Evolutionary conservation across 148 eudicot genomes (phyloP).

Genomic region (Chenopodium berlandieri): DNA sequence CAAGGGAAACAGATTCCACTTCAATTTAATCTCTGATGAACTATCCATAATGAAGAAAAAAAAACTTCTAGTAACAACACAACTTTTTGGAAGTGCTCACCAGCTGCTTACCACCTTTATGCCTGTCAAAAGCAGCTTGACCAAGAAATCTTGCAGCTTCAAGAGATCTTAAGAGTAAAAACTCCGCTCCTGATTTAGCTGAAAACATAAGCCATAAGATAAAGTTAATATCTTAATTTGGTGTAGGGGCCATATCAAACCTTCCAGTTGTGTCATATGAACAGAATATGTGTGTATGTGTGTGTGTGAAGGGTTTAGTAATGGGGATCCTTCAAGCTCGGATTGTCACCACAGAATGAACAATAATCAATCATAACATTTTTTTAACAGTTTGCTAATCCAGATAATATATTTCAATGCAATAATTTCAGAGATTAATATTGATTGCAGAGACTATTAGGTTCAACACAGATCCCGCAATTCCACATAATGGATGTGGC

Average conservation of each 20-base stretch:
- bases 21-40: neutral
- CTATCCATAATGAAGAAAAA: neutral
- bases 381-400: neutral
- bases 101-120: slow-evolving; percentile 77
- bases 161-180: slow-evolving; percentile 53
- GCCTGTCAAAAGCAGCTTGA: slow-evolving; percentile 69
- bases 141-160: slow-evolving; percentile 57
- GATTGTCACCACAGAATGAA: neutral
- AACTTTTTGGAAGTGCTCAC: slow-evolving; percentile 42
- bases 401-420: neutral
- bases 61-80: neutral
- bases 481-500: neutral
- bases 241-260: neutral
- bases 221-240: no score
- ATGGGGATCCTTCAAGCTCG: neutral
- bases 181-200: slow-evolving; percentile 78
- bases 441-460: neutral
- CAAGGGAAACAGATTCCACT: neutral
- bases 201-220: slow-evolving; percentile 20
- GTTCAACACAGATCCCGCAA: neutral
- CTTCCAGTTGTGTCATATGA: neutral
- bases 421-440: neutral
- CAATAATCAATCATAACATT: neutral
- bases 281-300: neutral
- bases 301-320: neutral